Evolutionary conservation across 306 rosid genomes (phyloP).

Genomic region (Glycyrrhiza uralensis): DNA sequence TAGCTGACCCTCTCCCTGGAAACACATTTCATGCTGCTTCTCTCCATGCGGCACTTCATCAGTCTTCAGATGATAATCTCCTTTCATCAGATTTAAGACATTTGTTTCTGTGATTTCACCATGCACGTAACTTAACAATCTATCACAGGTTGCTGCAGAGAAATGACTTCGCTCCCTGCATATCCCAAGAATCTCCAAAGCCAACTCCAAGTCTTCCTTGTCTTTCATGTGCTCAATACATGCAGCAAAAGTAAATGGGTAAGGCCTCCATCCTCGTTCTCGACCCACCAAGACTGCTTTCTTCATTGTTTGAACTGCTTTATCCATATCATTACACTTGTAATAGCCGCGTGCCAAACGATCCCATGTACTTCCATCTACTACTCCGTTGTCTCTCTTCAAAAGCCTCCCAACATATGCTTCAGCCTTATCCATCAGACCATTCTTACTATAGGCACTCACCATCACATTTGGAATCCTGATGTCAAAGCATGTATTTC

Average conservation of each 20-base stretch:
- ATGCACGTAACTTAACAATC: constrained; percentile 22
- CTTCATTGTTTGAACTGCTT: constrained; percentile 46
- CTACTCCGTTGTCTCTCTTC: constrained; percentile 23
- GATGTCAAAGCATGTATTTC: constrained; percentile 32
- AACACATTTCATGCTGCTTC: constrained; percentile 41
- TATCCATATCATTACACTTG: constrained; percentile 36
- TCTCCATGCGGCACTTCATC: constrained; percentile 1
- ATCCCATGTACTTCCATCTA: constrained; percentile 38
- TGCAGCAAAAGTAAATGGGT: constrained; percentile 33
- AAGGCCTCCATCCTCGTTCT: constrained; percentile 32
- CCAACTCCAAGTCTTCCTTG: constrained; percentile 40
- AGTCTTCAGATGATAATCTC: constrained; percentile 7
- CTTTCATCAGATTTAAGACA: constrained; percentile 21
- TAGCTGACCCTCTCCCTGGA: constrained; percentile 3
- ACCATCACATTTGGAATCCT: constrained; percentile 44
- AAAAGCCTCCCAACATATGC: constrained; percentile 35
- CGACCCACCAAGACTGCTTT: constrained; percentile 39
- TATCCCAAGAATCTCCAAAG: constrained; percentile 38
- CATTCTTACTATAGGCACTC: constrained; percentile 46
- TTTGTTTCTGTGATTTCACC: constrained; percentile 26
- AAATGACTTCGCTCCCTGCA: constrained; percentile 22
- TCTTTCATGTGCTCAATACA: constrained; percentile 59
- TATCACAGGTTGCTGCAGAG: not conserved
- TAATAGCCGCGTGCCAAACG: constrained; percentile 46
- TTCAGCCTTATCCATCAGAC: constrained; percentile 51